These are phyloP conservation scores for Vaccinium corymbosum DNA, from an alignment of 148 eudicot species.

Conservation along the genomic window DNA sequence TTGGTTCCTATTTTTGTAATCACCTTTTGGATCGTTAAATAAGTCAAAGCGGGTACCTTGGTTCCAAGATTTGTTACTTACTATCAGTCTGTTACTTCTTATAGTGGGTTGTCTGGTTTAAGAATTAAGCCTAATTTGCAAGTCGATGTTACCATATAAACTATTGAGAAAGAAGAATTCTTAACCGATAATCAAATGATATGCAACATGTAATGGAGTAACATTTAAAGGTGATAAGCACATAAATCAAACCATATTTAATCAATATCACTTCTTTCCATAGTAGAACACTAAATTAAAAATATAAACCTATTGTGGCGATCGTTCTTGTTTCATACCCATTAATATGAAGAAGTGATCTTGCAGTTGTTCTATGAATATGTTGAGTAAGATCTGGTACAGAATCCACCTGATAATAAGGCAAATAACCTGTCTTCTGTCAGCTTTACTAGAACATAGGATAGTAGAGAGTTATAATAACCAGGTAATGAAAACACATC, in stretches of 20 bases:
- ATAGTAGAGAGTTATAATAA: neutral
- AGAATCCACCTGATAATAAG: slow-evolving; percentile 69
- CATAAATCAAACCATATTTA: neutral
- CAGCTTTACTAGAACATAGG: slow-evolving; percentile 7
- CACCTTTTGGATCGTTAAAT: neutral
- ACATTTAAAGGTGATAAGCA: neutral
- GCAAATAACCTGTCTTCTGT: slow-evolving; percentile 15
- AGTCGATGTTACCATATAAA: neutral
- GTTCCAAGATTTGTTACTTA: neutral
- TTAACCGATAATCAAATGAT: neutral
- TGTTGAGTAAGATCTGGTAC: slow-evolving; percentile 85
- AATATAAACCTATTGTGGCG: neutral
- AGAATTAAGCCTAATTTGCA: neutral
- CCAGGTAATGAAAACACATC: slow-evolving; percentile 4
- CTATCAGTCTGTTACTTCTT: neutral
- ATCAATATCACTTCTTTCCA: neutral
- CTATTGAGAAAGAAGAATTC: neutral
- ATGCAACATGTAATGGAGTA: neutral
- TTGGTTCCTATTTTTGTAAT: slow-evolving; percentile 5
- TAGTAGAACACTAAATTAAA: neutral
- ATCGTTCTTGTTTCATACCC: slow-evolving; percentile 55
- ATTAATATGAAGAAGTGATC: slow-evolving; percentile 76
- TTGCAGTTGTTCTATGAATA: slow-evolving; percentile 85
- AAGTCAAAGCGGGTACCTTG: neutral
- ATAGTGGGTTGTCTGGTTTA: neutral